Conservation (phyloP, 345 rosid species). For the Ceriops tagal region DNA sequence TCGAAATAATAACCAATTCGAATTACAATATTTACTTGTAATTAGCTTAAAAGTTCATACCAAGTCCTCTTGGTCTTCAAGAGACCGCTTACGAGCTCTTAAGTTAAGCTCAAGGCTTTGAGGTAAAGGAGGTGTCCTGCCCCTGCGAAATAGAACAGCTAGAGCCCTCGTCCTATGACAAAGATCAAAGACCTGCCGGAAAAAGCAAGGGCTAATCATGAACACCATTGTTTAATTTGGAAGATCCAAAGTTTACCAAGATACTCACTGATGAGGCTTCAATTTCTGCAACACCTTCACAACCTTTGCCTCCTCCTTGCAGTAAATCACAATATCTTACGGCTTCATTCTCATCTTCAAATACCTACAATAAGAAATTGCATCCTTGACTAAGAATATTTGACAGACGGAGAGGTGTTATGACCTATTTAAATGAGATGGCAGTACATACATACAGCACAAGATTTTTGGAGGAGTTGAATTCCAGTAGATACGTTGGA, state of each 20-base stretch:
- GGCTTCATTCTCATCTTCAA: constrained; percentile 92
- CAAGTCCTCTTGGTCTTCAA: constrained; percentile 64
- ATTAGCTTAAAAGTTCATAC: not conserved
- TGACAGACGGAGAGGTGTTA: not conserved
- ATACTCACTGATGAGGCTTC: constrained; percentile 87
- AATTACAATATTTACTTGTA: constrained; percentile 7
- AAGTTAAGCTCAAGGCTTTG: constrained; percentile 82
- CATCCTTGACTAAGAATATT: not conserved
- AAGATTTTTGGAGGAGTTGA: too few species aligned
- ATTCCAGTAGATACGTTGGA: too few species aligned
- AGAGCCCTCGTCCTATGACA: constrained; percentile 77
- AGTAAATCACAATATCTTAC: constrained; percentile 76
- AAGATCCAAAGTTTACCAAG: not conserved
- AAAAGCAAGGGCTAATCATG: constrained; percentile 2
- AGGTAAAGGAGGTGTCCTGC: constrained; percentile 84
- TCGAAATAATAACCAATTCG: not conserved
- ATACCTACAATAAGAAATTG: constrained; percentile 46
- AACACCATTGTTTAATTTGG: not conserved
- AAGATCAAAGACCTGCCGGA: constrained; percentile 78
- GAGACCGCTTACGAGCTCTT: constrained; percentile 82
- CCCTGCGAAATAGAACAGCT: constrained; percentile 77
- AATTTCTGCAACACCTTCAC: constrained; percentile 94
- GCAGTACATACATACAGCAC: too few species aligned
- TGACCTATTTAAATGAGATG: too few species aligned
- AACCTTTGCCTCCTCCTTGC: constrained; percentile 92